Evolutionary conservation across 768 basidiomycete species (phyloP).

Genomic region (Cystofilobasidium ferigula): DNA sequence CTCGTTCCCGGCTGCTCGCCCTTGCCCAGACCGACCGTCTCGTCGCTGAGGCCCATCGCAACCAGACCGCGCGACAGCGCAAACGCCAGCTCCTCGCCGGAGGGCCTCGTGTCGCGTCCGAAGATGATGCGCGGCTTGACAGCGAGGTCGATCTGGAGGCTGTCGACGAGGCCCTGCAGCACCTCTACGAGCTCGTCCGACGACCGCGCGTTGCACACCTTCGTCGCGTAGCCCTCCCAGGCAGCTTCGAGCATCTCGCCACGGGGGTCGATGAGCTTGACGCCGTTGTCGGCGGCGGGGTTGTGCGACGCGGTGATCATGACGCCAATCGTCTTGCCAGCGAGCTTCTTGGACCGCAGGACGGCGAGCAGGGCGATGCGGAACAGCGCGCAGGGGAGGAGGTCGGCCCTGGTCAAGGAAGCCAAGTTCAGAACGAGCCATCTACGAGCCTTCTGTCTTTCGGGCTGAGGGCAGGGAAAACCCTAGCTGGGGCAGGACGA

Average conservation of each 20-base stretch:
- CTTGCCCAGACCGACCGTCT: constrained; percentile 42
- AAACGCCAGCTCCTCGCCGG: constrained; percentile 60
- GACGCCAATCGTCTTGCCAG: constrained; percentile 83
- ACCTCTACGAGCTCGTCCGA: constrained; percentile 60
- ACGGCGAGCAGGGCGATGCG: constrained; percentile 82
- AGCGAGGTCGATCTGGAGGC: constrained; percentile 61
- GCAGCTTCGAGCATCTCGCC: constrained; percentile 93
- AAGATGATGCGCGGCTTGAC: constrained; percentile 75
- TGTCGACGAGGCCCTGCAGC: constrained; percentile 53
- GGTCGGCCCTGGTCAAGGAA: constrained; percentile 31
- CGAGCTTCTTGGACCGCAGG: constrained; percentile 79
- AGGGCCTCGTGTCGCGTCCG: constrained; percentile 85
- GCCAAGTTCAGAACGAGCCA: constrained; percentile 1
- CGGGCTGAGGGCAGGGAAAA: not conserved
- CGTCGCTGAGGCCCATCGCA: constrained; percentile 46
- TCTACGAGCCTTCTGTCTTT: not conserved
- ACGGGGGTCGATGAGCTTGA: constrained; percentile 91
- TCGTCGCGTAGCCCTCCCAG: constrained; percentile 84
- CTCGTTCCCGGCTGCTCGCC: constrained; percentile 31
- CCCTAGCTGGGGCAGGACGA: not conserved
- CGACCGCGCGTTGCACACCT: constrained; percentile 68
- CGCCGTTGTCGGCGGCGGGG: constrained; percentile 95
- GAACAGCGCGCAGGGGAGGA: constrained; percentile 83
- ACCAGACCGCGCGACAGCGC: constrained; percentile 73
- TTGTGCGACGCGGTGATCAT: constrained; percentile 99